Conservation (phyloP, 2,329 filamentous ascomycete genomes). For the Annulohypoxylon truncatum region DNA sequence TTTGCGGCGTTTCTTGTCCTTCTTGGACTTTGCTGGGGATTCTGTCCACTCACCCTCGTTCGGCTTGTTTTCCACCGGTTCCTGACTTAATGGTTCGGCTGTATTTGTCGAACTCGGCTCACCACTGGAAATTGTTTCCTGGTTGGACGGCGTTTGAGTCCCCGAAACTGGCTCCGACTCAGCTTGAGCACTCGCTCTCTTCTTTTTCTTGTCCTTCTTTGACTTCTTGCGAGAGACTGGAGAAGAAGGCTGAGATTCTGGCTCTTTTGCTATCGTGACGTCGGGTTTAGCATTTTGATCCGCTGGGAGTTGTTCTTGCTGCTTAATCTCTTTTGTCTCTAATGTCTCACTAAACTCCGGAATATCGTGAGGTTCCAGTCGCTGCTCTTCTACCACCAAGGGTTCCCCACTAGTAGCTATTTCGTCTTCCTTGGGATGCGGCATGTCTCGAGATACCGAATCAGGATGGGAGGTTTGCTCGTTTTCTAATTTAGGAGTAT, state of each 20-base stretch:
- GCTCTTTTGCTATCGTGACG: slow-evolving; percentile 14
- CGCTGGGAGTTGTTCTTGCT: slow-evolving; percentile 15
- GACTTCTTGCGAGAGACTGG: slow-evolving; percentile 47
- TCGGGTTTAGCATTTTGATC: slow-evolving; percentile 24
- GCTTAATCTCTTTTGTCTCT: neutral
- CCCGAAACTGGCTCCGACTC: slow-evolving; percentile 41
- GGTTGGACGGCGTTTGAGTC: slow-evolving; percentile 30
- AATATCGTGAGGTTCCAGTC: slow-evolving; percentile 1
- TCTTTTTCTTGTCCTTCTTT: slow-evolving; percentile 56
- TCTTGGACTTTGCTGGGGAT: slow-evolving; percentile 50
- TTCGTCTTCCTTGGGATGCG: slow-evolving; percentile 33
- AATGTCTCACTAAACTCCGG: slow-evolving; percentile 6
- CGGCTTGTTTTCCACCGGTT: slow-evolving; percentile 22
- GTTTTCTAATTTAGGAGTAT: slow-evolving; percentile 19
- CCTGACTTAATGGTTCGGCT: slow-evolving; percentile 10
- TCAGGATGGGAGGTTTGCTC: slow-evolving; percentile 6
- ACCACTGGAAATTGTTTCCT: slow-evolving; percentile 17
- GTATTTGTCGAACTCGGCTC: slow-evolving; percentile 7
- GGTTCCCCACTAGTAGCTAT: neutral
- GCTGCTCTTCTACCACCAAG: slow-evolving; percentile 15
- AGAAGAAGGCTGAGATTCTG: slow-evolving; percentile 33
- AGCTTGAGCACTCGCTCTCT: slow-evolving; percentile 42
- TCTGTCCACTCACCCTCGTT: slow-evolving; percentile 42
- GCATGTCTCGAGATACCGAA: slow-evolving; percentile 37
- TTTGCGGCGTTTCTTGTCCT: slow-evolving; percentile 49